A percentile compares a stretch with the other conserved stretches of the same genome.
Conservation (phyloP, 805 yeast genomes). For the Lachancea sp. region DNA sequence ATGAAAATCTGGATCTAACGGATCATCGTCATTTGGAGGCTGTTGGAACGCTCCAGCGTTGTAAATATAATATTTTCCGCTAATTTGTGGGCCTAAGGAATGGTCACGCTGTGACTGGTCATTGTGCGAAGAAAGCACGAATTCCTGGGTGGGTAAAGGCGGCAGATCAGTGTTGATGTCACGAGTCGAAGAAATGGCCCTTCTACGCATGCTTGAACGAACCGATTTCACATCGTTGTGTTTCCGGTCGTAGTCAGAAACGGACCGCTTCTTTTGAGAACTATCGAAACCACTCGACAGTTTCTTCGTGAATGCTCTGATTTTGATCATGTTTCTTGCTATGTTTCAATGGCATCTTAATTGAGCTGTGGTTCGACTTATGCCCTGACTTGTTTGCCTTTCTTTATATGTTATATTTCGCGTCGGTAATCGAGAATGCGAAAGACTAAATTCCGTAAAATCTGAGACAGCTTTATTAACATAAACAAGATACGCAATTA, state of each 20-base stretch:
- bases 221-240: constrained; percentile 1
- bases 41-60: constrained; percentile 26
- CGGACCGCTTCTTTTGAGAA: constrained; percentile 5
- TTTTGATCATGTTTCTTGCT: constrained; percentile 3
- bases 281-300: constrained; percentile 6
- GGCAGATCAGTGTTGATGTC: constrained; percentile 17
- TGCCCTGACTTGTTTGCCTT: background rate
- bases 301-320: constrained; percentile 9
- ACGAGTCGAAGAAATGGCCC: constrained; percentile 10
- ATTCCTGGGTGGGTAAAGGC: constrained; percentile 8
- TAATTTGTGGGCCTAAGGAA: constrained; percentile 19
- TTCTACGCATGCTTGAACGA: constrained; percentile 6
- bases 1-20: constrained; percentile 12
- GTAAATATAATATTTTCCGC: constrained; percentile 31
- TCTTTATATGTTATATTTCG: constrained; percentile 9
- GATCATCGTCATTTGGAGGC: constrained; percentile 9
- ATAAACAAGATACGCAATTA: background rate
- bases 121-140: constrained; percentile 12
- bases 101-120: constrained; percentile 15
- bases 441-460: background rate
- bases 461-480: constrained; percentile 2
- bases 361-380: background rate
- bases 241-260: constrained; percentile 6
- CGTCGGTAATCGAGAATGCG: constrained; percentile 8
- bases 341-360: background rate